Evolutionary conservation across 495 filamentous ascomycete genomes (phyloP), one percentile per base, ranked within the genome.

Genomic region (Chaetomium fimeti): DNA sequence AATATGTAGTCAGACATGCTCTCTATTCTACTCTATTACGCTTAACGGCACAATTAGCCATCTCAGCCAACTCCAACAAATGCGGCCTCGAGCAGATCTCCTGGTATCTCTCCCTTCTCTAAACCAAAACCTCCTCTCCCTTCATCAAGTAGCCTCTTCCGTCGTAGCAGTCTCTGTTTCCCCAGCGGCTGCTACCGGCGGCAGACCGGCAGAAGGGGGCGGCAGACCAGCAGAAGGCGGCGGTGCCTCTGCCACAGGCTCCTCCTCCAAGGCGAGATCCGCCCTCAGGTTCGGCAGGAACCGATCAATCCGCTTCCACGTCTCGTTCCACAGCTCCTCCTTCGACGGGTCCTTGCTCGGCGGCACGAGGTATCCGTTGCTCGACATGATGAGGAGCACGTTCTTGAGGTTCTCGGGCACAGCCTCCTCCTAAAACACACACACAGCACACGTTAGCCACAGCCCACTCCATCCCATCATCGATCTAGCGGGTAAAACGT

Each of bases 371-470:
- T 91, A 93, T 32, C 91, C 93, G 45, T 88, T 91, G 72, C 86
- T 92, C 2, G 91, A 86, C 94, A 99, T 98, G 68, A 99, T 93
- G 16, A 98, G 82, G 16, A 99, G 81, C 58, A 98, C 91, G 66
- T 99, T 99, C 77, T 98, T 99, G 65, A 99, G 78, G 68, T 89
- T 92, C 73, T 99, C 95, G 5, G 92, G 91, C 4, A 99, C 91
- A 32, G 94, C 93, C 80, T 98, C 93, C 76, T 96, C 91, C 89
- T 93, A 40, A 16, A 60, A 69, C 24, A 57, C 43, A 27, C 40
- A 25, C n/a, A 25, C 45, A 32, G 27, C 13, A 54, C 51, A 15
- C n/a, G 55, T 74, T 69, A 76, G 70, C 60, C 40, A 63, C 24
- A 11, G n/a, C 11, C 13, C 36, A 29, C 16, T 1, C 36, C 28